Percentiles rank a stretch among this genome's conserved stretches.
Evolutionary conservation across 371 early-diverging fungal species (phyloP).

Genomic region (Choanephora cucurbitarum): DNA sequence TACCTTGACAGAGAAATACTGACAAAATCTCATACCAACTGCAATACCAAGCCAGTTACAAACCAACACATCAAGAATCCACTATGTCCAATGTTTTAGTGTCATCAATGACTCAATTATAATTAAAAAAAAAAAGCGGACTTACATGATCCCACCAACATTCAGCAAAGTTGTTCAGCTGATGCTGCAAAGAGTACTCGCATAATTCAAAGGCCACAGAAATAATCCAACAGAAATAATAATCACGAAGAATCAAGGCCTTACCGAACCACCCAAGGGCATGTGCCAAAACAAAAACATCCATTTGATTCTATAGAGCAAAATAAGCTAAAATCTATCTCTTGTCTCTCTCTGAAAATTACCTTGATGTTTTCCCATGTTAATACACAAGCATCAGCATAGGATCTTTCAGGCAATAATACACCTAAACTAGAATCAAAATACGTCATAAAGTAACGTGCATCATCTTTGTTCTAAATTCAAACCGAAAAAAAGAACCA

Average conservation of each 20-base stretch:
- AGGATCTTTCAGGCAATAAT: slow-evolving; percentile 87
- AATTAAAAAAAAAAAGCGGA: background rate
- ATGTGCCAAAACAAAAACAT: slow-evolving; percentile 94
- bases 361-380: slow-evolving; percentile 76
- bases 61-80: slow-evolving; percentile 93
- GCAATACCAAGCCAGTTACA: slow-evolving; percentile 96
- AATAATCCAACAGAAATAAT: slow-evolving; percentile 94
- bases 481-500: background rate
- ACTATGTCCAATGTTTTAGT: slow-evolving; percentile 50
- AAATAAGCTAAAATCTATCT: background rate
- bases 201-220: slow-evolving; percentile 92
- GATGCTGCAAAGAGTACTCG: slow-evolving; percentile 95
- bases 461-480: slow-evolving; percentile 80
- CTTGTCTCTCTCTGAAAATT: slow-evolving; percentile 7
- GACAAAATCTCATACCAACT: slow-evolving; percentile 95
- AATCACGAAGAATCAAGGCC: slow-evolving; percentile 89
- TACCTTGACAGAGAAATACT: slow-evolving; percentile 91
- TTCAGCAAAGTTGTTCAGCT: slow-evolving; percentile 96
- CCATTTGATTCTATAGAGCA: slow-evolving; percentile 72
- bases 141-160: slow-evolving; percentile 99
- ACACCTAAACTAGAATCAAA: slow-evolving; percentile 83
- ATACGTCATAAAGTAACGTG: slow-evolving; percentile 75
- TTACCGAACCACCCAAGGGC: slow-evolving; percentile 96
- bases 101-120: background rate
- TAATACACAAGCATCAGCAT: slow-evolving; percentile 87